These are phyloP conservation scores for Epicoccum sorghinum DNA, from an alignment of 2,329 filamentous ascomycete species.

Conservation along the genomic window DNA sequence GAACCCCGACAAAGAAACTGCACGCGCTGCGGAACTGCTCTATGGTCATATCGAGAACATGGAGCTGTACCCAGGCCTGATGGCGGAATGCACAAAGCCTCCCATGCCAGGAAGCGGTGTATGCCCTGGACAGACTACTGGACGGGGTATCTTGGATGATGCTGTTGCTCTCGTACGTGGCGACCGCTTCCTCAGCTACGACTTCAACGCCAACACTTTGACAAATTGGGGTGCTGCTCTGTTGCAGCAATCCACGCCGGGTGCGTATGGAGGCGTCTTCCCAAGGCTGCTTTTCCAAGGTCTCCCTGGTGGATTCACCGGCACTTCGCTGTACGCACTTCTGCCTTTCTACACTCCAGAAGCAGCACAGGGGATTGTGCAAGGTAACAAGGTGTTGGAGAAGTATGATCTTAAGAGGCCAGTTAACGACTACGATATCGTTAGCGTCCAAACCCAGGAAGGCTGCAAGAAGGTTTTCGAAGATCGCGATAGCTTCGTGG, in stretches of 20 bases:
- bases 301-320: conserved; percentile 56
- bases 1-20: conserved; percentile 75
- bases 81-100: conserved; percentile 77
- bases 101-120: conserved; percentile 69
- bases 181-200: conserved; percentile 76
- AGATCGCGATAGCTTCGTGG: conserved; percentile 56
- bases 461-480: conserved; percentile 58
- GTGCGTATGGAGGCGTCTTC: conserved; percentile 56
- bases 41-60: conserved; percentile 81
- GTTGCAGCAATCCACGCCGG: conserved; percentile 46
- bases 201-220: conserved; percentile 57
- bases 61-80: conserved; percentile 79
- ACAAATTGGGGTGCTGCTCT: conserved; percentile 59
- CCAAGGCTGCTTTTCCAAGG: conserved; percentile 52
- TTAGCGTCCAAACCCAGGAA: conserved; percentile 57
- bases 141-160: conserved; percentile 75
- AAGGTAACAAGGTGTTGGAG: conserved; percentile 53
- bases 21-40: conserved; percentile 60
- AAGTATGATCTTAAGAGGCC: conserved; percentile 56
- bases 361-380: conserved; percentile 55
- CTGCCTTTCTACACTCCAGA: conserved; percentile 60
- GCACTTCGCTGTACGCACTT: conserved; percentile 56
- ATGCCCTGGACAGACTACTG: conserved; percentile 74
- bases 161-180: conserved; percentile 76
- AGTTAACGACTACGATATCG: conserved; percentile 49